Evolutionary conservation across 2,329 filamentous ascomycete species (phyloP).

Genomic region (Aspergillus pseudoterreus): DNA sequence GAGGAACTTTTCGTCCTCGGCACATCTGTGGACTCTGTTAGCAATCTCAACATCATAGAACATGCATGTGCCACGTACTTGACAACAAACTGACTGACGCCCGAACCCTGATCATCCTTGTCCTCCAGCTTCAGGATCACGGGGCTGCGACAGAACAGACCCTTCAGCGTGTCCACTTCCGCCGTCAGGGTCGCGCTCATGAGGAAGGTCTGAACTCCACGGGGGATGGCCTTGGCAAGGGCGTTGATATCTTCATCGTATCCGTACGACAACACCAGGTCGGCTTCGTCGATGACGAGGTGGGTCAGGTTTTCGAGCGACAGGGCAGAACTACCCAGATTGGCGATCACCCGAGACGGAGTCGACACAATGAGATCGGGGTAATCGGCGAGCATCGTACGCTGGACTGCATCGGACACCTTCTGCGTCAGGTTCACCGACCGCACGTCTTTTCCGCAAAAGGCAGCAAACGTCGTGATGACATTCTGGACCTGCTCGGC

Average conservation of each 20-base stretch:
- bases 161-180: constrained; percentile 81
- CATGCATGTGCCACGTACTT: constrained; percentile 49
- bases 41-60: constrained; percentile 2
- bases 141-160: constrained; percentile 78
- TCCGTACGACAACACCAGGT: constrained; percentile 88
- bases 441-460: constrained; percentile 79
- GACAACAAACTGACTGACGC: constrained; percentile 82
- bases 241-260: constrained; percentile 86
- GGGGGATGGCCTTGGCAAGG: constrained; percentile 72
- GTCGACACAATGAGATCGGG: constrained; percentile 92
- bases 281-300: constrained; percentile 89
- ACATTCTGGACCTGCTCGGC: constrained; percentile 84
- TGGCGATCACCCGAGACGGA: constrained; percentile 75
- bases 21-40: constrained; percentile 54
- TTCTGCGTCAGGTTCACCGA: constrained; percentile 86
- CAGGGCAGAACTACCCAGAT: constrained; percentile 69
- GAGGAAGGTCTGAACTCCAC: constrained; percentile 82
- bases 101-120: constrained; percentile 69
- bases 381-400: constrained; percentile 76
- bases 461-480: constrained; percentile 71
- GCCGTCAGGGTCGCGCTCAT: constrained; percentile 90
- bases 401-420: constrained; percentile 82
- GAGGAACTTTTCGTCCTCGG: constrained; percentile 96
- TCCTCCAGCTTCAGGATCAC: constrained; percentile 79
- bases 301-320: constrained; percentile 68